Conservation (phyloP, 805 yeast genomes). For the Candida patagonica region DNA sequence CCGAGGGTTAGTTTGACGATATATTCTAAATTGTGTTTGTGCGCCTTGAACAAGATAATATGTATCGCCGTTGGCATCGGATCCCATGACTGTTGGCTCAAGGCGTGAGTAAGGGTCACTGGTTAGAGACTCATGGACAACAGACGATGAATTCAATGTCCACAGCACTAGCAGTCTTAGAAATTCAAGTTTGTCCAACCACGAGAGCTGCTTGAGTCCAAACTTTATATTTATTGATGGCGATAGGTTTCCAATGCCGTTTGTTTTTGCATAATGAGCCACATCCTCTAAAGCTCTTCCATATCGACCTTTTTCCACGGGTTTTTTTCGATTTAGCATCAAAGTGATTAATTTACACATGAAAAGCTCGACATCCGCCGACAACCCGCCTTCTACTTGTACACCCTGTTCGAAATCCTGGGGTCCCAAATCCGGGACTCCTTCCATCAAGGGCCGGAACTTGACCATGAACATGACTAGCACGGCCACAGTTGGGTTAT, state of each 20-base stretch:
- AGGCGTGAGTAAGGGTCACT: neutral
- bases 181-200: slow-evolving; percentile 28
- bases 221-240: slow-evolving; percentile 9
- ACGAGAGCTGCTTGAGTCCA: slow-evolving; percentile 23
- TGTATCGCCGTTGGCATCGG: slow-evolving; percentile 1
- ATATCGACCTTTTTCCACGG: slow-evolving; percentile 30
- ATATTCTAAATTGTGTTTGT: slow-evolving; percentile 28
- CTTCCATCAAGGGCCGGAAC: slow-evolving; percentile 25
- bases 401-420: slow-evolving; percentile 34
- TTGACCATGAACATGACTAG: slow-evolving; percentile 22
- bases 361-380: slow-evolving; percentile 24
- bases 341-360: slow-evolving; percentile 28
- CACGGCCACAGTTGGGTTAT: slow-evolving; percentile 24
- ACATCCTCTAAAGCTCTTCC: slow-evolving; percentile 32
- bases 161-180: slow-evolving; percentile 27
- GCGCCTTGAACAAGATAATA: slow-evolving; percentile 2
- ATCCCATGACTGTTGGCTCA: neutral
- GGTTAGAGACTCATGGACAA: slow-evolving; percentile 14
- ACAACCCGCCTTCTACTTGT: slow-evolving; percentile 11
- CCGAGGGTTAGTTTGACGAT: slow-evolving; percentile 25
- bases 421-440: slow-evolving; percentile 29
- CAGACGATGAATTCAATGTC: slow-evolving; percentile 26
- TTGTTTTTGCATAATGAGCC: slow-evolving; percentile 9
- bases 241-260: slow-evolving; percentile 3
- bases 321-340: slow-evolving; percentile 33